Percentiles rank a stretch among this genome's conserved stretches.
Evolutionary conservation across 2,329 filamentous ascomycete species (phyloP).

Genomic region (Parasarocladium wereldwijsianum): DNA sequence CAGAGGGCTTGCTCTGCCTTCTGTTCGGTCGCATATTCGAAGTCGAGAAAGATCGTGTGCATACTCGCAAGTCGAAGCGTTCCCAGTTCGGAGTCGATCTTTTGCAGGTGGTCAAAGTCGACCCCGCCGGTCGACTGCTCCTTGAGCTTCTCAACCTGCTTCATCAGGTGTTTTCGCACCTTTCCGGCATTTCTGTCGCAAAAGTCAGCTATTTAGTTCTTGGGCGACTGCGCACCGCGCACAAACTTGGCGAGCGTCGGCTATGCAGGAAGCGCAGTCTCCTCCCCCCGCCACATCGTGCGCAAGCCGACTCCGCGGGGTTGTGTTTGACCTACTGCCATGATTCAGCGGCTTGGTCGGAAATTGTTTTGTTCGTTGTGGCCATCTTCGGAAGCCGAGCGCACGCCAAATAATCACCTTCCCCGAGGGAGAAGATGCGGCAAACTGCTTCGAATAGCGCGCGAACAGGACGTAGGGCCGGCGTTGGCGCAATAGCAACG

Average conservation of each 20-base stretch:
- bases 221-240: slow-evolving; percentile 3
- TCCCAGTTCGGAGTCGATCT: slow-evolving; percentile 26
- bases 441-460: no score
- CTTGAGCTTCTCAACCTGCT: slow-evolving; percentile 27
- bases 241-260: not conserved
- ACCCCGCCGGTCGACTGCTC: slow-evolving; percentile 18
- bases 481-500: no score
- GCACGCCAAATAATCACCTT: no score
- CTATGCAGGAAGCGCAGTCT: not conserved
- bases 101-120: slow-evolving; percentile 27
- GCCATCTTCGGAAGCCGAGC: not conserved
- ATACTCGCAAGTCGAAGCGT: slow-evolving; percentile 62
- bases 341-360: slow-evolving; percentile 17
- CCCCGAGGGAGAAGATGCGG: no score
- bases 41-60: slow-evolving; percentile 57
- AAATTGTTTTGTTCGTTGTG: not conserved
- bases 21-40: slow-evolving; percentile 46
- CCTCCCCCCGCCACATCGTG: not conserved
- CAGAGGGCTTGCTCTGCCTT: slow-evolving; percentile 61
- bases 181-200: slow-evolving; percentile 16
- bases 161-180: slow-evolving; percentile 25
- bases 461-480: no score
- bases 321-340: slow-evolving; percentile 21
- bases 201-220: slow-evolving; percentile 4
- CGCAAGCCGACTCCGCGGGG: not conserved